A percentile compares a stretch with the other conserved stretches of the same genome.
Evolutionary conservation across 306 rosid species (phyloP).

Genomic region (Biancaea sappan): DNA sequence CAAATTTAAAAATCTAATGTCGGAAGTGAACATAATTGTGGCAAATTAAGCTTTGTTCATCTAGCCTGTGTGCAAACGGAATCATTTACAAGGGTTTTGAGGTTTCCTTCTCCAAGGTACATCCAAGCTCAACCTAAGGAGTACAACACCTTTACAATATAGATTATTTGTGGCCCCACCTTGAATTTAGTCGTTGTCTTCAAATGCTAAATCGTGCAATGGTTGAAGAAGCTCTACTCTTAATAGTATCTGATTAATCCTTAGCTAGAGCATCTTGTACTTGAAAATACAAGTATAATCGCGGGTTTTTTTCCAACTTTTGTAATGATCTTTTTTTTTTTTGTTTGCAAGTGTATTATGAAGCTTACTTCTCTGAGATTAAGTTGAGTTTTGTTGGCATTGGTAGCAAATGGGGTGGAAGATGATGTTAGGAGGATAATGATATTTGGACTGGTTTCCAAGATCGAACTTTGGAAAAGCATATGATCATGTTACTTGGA

Average conservation of each 20-base stretch:
- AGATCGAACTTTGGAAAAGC: neutral
- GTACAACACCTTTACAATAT: neutral
- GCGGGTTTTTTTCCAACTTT: neutral
- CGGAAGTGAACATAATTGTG: slow-evolving; percentile 30
- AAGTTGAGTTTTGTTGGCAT: neutral
- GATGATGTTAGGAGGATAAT: neutral
- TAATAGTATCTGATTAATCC: neutral
- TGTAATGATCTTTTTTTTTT: neutral
- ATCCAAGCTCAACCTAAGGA: neutral
- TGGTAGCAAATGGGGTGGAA: neutral
- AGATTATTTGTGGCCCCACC: neutral
- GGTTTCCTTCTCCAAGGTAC: neutral
- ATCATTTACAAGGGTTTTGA: slow-evolving; percentile 30
- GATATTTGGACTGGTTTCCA: neutral
- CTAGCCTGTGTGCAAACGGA: slow-evolving; percentile 26
- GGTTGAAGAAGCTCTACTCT: neutral
- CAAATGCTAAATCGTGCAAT: neutral
- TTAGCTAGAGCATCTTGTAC: neutral
- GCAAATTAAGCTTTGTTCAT: slow-evolving; percentile 33
- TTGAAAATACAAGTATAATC: neutral
- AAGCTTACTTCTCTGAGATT: neutral
- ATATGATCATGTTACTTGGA: neutral
- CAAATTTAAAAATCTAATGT: neutral
- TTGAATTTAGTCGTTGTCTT: neutral
- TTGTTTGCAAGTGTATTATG: neutral